Conservation (phyloP, 768 basidiomycete species). For the Inosperma sp. region DNA sequence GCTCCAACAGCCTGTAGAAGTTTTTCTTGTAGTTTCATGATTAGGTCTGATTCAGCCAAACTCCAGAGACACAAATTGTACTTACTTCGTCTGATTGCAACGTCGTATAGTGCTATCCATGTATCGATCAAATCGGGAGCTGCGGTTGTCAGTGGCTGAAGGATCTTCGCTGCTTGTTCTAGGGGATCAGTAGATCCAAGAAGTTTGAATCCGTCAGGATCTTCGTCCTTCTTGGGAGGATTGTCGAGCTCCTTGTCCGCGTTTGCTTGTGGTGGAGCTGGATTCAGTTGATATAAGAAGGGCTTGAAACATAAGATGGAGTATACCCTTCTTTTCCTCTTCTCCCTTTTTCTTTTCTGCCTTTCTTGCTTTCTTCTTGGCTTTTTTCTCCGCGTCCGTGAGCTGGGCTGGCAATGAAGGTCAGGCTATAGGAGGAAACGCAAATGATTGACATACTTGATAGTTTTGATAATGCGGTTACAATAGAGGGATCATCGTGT, state of each 20-base stretch:
- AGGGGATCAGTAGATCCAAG: slow-evolving; percentile 59
- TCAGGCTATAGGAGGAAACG: not conserved
- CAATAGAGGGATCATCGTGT: slow-evolving; percentile 66
- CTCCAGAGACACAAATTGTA: slow-evolving; percentile 10
- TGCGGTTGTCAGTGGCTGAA: slow-evolving; percentile 56
- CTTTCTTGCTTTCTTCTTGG: slow-evolving; percentile 84
- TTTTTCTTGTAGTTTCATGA: slow-evolving; percentile 57
- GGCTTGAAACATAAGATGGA: slow-evolving; percentile 4
- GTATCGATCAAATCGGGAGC: slow-evolving; percentile 54
- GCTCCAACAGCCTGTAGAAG: slow-evolving; percentile 73
- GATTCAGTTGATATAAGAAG: not conserved
- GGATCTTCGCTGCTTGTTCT: slow-evolving; percentile 68
- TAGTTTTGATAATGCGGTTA: slow-evolving; percentile 37
- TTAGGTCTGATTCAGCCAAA: slow-evolving; percentile 2
- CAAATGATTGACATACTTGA: slow-evolving; percentile 24
- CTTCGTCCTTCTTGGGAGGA: slow-evolving; percentile 62
- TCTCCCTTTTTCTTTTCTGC: slow-evolving; percentile 56
- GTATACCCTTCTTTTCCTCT: slow-evolving; percentile 71
- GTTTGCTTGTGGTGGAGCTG: slow-evolving; percentile 36
- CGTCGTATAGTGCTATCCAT: slow-evolving; percentile 76
- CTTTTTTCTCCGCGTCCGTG: slow-evolving; percentile 70
- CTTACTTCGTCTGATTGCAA: slow-evolving; percentile 76
- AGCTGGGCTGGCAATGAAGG: slow-evolving; percentile 33
- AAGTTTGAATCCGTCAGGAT: slow-evolving; percentile 76
- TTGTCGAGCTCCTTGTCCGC: slow-evolving; percentile 73